Evolutionary conservation across 352 stramenopile species (phyloP).

Genomic region (Globisporangium iwayamae): DNA sequence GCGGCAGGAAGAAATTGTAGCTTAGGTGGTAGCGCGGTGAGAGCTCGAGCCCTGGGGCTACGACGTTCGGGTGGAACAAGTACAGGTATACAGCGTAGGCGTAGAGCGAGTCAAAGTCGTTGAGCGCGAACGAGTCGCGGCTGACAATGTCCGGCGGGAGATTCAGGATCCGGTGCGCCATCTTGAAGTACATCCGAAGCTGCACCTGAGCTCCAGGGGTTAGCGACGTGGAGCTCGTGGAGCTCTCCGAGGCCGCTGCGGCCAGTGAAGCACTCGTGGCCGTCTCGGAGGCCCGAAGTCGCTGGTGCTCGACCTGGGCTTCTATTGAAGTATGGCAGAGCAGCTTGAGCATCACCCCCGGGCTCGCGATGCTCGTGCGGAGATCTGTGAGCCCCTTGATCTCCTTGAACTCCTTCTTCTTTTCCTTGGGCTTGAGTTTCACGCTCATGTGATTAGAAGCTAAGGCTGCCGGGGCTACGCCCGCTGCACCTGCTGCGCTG

Average conservation of each 20-base stretch:
- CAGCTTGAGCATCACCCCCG: slow-evolving; percentile 68
- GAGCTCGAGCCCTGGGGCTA: slow-evolving; percentile 38
- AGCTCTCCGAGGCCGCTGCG: slow-evolving; percentile 35
- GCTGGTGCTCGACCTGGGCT: slow-evolving; percentile 50
- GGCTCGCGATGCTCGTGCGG: slow-evolving; percentile 41
- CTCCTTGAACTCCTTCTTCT: slow-evolving; percentile 59
- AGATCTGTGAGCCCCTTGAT: slow-evolving; percentile 71
- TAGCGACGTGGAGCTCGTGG: slow-evolving; percentile 49
- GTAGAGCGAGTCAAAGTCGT: slow-evolving; percentile 76
- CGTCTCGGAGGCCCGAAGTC: slow-evolving; percentile 37
- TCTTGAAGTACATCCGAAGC: slow-evolving; percentile 71
- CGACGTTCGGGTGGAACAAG: slow-evolving; percentile 60
- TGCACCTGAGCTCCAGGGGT: slow-evolving; percentile 53
- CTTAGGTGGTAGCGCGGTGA: slow-evolving; percentile 51
- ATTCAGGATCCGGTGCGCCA: slow-evolving; percentile 42
- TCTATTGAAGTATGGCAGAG: slow-evolving; percentile 57
- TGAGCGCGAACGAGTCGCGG: slow-evolving; percentile 62
- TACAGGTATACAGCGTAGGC: slow-evolving; percentile 60
- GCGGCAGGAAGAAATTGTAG: slow-evolving; percentile 48
- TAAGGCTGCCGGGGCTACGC: not conserved
- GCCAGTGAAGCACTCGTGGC: slow-evolving; percentile 17
- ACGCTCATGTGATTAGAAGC: not conserved
- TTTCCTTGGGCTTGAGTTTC: slow-evolving; percentile 49
- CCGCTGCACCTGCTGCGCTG: not conserved
- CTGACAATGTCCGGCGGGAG: slow-evolving; percentile 63